Conservation (phyloP, 257 asterid species). For the Parsonsia alboflavescens region DNA sequence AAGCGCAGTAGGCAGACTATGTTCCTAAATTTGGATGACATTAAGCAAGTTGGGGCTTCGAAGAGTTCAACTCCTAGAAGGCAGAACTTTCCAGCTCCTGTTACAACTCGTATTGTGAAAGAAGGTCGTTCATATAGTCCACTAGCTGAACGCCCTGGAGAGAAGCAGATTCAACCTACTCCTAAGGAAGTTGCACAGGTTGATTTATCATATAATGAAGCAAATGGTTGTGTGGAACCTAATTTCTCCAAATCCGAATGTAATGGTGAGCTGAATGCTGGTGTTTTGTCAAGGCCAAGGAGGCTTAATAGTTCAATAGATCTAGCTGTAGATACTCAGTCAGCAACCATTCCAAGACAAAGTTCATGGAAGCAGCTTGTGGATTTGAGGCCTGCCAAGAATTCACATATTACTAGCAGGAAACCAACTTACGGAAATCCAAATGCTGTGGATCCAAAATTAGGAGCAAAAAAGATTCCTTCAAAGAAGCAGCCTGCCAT, state of each 20-base stretch:
- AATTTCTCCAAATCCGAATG: constrained; percentile 61
- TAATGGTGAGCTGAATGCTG: constrained; percentile 58
- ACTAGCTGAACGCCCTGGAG: constrained; percentile 52
- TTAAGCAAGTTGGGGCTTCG: constrained; percentile 68
- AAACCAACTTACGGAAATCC: constrained; percentile 51
- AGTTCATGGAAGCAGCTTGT: constrained; percentile 70
- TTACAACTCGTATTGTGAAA: constrained; percentile 61
- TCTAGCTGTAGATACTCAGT: constrained; percentile 53
- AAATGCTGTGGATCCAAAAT: constrained; percentile 48
- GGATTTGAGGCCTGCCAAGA: constrained; percentile 58
- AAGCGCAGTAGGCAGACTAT: constrained; percentile 93
- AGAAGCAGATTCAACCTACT: constrained; percentile 57
- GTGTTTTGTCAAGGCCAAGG: constrained; percentile 46
- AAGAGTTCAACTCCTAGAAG: constrained; percentile 83
- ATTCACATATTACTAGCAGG: constrained; percentile 52
- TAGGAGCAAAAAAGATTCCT: constrained; percentile 59
- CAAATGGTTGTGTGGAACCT: constrained; percentile 46
- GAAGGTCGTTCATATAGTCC: constrained; percentile 48
- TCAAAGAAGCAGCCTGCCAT: constrained; percentile 53
- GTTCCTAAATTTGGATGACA: constrained; percentile 89
- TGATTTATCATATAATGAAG: constrained; percentile 52
- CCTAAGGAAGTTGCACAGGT: constrained; percentile 50
- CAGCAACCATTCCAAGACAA: constrained; percentile 49
- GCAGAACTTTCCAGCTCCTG: constrained; percentile 78
- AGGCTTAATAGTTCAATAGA: constrained; percentile 61